Percentiles rank a stretch among this genome's conserved stretches.
These are phyloP conservation scores for Acephala macrosclerotiorum DNA, from an alignment of 2,329 filamentous ascomycete species.

Conservation along the genomic window DNA sequence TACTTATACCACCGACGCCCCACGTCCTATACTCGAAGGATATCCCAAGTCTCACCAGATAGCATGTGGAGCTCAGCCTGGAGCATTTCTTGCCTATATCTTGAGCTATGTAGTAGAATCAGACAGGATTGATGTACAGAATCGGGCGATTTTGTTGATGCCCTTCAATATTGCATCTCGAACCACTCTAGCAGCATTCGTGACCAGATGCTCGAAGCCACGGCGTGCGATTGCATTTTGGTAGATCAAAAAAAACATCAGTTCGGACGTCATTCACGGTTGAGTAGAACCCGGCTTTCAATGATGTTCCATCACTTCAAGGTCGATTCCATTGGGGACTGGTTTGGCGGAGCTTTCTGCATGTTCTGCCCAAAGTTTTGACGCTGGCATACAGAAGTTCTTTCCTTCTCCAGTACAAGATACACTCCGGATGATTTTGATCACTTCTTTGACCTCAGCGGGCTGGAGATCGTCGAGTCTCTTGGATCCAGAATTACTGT, in stretches of 20 bases:
- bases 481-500: no score
- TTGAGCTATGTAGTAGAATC: background rate
- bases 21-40: background rate
- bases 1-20: no score
- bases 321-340: slow-evolving; percentile 82
- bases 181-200: slow-evolving; percentile 60
- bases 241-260: slow-evolving; percentile 80
- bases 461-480: slow-evolving; percentile 26
- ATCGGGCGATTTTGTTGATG: slow-evolving; percentile 45
- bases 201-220: slow-evolving; percentile 77
- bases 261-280: slow-evolving; percentile 74
- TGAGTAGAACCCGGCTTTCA: slow-evolving; percentile 72
- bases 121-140: background rate
- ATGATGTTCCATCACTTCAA: slow-evolving; percentile 80
- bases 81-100: background rate
- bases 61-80: background rate
- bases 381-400: slow-evolving; percentile 80
- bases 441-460: slow-evolving; percentile 66
- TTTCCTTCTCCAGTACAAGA: slow-evolving; percentile 85
- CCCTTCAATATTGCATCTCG: slow-evolving; percentile 67
- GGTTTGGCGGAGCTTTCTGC: slow-evolving; percentile 75
- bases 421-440: slow-evolving; percentile 73
- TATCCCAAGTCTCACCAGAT: background rate
- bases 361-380: slow-evolving; percentile 76
- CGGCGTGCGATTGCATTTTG: slow-evolving; percentile 86